Evolutionary conservation across 495 filamentous ascomycete genomes (phyloP).

Genomic region (Penicillium paradoxum): DNA sequence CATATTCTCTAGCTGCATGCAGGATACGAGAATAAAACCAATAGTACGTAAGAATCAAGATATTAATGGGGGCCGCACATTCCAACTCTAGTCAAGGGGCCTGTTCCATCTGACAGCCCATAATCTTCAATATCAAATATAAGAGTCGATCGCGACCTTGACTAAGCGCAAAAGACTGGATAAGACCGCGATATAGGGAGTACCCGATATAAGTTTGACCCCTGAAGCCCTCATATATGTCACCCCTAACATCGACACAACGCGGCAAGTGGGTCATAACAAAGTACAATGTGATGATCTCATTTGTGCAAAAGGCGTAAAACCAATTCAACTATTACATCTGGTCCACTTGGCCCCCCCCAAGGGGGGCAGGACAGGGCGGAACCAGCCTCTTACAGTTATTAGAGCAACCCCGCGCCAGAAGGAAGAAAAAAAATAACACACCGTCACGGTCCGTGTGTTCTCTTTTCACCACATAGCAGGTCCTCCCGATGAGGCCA

Average conservation of each 20-base stretch:
- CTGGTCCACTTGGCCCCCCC: conserved; percentile 4
- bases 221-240: neutral
- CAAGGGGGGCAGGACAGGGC: conserved; percentile 7
- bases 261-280: conserved; percentile 2
- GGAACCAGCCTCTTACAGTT: neutral
- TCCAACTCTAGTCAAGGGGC: neutral
- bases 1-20: neutral
- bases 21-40: neutral
- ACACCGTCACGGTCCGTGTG: conserved; percentile 1
- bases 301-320: neutral
- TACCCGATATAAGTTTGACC: neutral
- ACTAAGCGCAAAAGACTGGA: neutral
- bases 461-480: neutral
- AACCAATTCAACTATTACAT: neutral
- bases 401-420: conserved; percentile 6
- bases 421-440: neutral
- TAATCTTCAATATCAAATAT: neutral
- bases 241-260: neutral
- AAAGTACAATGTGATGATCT: neutral
- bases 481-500: neutral
- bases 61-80: neutral
- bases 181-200: neutral
- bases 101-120: neutral
- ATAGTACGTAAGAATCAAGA: neutral
- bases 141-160: neutral